Evolutionary conservation across 2,329 filamentous ascomycete genomes (phyloP), one percentile per base, ranked within the genome.

Genomic region (Colletotrichum sp.): DNA sequence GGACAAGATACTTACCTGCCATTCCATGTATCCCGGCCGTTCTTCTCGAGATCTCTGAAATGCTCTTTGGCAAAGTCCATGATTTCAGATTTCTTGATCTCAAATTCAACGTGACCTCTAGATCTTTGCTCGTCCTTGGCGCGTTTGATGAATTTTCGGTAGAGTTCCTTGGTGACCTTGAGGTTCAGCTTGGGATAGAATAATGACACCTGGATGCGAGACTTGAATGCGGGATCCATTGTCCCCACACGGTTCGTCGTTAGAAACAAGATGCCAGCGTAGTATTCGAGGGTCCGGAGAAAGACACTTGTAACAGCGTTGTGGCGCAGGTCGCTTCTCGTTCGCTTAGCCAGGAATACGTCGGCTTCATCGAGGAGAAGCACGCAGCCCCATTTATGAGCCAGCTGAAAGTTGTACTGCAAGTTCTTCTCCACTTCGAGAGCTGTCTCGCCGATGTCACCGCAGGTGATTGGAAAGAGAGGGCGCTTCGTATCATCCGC

Each of bases 261-360:
- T 60, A 89, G 82, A 80, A 89, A 88, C 44, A 89, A 82, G 67
- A 88, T 87, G 13, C 86, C 86, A 74, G 85, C 82, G 79, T 87
- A 88, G 83, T 87, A 88, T 79, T 88, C 87, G 36, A 88, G 84
- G 0, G 83, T 80, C 0, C 85, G 82, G 6, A 88, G 80, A 68
- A 88, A 87, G 8, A 87, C 85, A 6, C 55, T 72, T n/a, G 49
- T 64, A 12, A 72, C 52, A 5, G 59, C 72, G 6, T 75, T 67
- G 13, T 65, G 68, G 4, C 36, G 49, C 1, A 75, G 7, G 21
- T 75, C 52, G 36, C 95, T 94, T 3, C 95, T 92, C 83, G 26
- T 59, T 6, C 67, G 15, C 44, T 95, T 94, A 86, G 97, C 95
- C 44, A 49, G 13, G n/a, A 49, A 49, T 3, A 75, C 15, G 18